phyloP scores from a whole-genome alignment of 2,329 filamentous ascomycete genomes.

The Hymenoscyphus salicellus region DNA sequence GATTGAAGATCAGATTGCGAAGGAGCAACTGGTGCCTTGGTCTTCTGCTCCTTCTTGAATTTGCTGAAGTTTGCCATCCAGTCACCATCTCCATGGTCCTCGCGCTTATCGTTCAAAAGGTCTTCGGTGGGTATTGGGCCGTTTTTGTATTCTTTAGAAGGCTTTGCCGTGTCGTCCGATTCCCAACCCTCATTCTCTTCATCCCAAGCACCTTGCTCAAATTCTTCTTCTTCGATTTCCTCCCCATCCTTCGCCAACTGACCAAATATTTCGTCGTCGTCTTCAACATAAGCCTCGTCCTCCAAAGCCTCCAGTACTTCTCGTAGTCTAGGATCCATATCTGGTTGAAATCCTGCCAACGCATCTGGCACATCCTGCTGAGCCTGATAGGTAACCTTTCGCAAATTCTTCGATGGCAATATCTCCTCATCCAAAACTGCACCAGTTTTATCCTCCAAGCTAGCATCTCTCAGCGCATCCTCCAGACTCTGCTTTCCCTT shows the following conservation, averaged over 20 bases:
- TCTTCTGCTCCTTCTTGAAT: conserved; percentile 80
- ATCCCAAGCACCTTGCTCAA: conserved; percentile 62
- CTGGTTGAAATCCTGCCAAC: conserved; percentile 90
- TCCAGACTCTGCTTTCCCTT: conserved; percentile 79
- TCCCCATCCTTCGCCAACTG: conserved; percentile 65
- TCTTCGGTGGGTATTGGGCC: conserved; percentile 39
- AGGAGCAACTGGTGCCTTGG: conserved; percentile 40
- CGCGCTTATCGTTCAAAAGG: conserved; percentile 50
- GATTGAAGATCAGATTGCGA: conserved; percentile 64
- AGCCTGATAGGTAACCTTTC: conserved; percentile 77
- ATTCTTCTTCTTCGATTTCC: conserved; percentile 77
- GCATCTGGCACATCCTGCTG: conserved; percentile 91
- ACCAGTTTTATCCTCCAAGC: conserved; percentile 51
- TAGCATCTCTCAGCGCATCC: conserved; percentile 69
- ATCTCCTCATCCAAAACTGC: conserved; percentile 70
- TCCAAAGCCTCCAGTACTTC: conserved; percentile 92
- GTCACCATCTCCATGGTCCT: conserved; percentile 66
- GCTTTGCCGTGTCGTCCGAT: conserved; percentile 86
- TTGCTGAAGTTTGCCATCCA: conserved; percentile 93
- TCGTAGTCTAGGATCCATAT: conserved; percentile 91
- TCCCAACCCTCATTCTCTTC: conserved; percentile 83
- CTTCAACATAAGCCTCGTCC: conserved; percentile 89
- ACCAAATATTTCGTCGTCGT: conserved; percentile 79
- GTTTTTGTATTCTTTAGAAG: conserved; percentile 53
- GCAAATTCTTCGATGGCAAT: conserved; percentile 75